Conservation (phyloP, 768 basidiomycete species). For the Paxillus rubicundulus region DNA sequence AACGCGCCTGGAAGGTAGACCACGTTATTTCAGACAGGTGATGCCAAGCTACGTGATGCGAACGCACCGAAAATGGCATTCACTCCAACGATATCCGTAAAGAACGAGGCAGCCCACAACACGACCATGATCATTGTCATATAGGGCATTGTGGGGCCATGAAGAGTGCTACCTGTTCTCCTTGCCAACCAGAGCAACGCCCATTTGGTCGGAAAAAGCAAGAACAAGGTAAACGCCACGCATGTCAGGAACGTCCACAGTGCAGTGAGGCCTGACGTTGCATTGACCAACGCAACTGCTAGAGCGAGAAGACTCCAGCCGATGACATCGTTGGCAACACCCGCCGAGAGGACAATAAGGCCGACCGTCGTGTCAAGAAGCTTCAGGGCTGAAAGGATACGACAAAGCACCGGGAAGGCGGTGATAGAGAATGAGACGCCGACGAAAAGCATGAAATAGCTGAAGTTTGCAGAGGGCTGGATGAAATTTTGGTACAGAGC, state of each 20-base stretch:
- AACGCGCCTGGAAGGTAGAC: slow-evolving; percentile 59
- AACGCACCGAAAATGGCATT: slow-evolving; percentile 82
- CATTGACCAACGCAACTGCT: slow-evolving; percentile 89
- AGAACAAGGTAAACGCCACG: slow-evolving; percentile 75
- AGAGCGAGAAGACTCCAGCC: slow-evolving; percentile 90
- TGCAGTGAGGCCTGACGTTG: slow-evolving; percentile 77
- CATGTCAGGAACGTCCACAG: slow-evolving; percentile 81
- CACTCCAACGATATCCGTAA: slow-evolving; percentile 94
- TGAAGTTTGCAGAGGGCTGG: slow-evolving; percentile 56
- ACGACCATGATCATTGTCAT: slow-evolving; percentile 84
- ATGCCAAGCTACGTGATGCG: background rate
- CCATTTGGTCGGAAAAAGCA: slow-evolving; percentile 66
- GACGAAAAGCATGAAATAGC: slow-evolving; percentile 92
- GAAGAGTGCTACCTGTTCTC: slow-evolving; percentile 75
- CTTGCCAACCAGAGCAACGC: slow-evolving; percentile 69
- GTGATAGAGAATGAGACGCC: slow-evolving; percentile 90
- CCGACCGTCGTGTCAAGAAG: slow-evolving; percentile 91
- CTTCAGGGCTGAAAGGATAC: slow-evolving; percentile 87
- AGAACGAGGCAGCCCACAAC: slow-evolving; percentile 84
- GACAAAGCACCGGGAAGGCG: slow-evolving; percentile 85
- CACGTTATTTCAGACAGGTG: background rate
- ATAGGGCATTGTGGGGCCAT: slow-evolving; percentile 81
- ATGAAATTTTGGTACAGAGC: slow-evolving; percentile 78
- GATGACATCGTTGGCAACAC: slow-evolving; percentile 86
- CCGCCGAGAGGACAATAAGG: slow-evolving; percentile 87